Evolutionary conservation across 148 eudicot genomes (phyloP).

Genomic region (Rhododendron griersonianum): DNA sequence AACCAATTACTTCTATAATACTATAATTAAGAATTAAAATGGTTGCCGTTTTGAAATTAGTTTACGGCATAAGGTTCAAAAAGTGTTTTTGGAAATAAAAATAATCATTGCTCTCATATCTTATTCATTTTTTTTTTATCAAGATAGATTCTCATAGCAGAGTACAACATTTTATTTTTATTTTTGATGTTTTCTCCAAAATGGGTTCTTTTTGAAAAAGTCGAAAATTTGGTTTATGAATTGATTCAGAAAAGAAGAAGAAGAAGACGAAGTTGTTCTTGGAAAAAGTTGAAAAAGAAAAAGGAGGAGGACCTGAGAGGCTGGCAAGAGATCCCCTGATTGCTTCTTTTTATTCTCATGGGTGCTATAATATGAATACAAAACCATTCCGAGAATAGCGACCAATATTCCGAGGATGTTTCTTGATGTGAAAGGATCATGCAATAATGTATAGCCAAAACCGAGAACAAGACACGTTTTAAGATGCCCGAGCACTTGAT

Average conservation of each 20-base stretch:
- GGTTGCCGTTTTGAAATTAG: neutral
- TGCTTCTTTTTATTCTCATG: constrained; percentile 62
- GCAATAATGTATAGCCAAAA: constrained; percentile 75
- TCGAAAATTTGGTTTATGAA: no score
- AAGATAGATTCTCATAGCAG: neutral
- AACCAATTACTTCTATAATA: neutral
- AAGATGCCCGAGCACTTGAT: constrained; percentile 86
- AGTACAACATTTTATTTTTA: neutral
- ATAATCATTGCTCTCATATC: neutral
- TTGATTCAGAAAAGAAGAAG: no score
- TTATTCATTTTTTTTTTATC: neutral
- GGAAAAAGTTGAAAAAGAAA: no score
- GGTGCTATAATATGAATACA: constrained; percentile 82
- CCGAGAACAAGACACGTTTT: constrained; percentile 90
- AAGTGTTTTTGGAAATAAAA: neutral
- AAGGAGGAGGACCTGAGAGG: constrained; percentile 41
- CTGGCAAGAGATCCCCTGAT: constrained; percentile 27
- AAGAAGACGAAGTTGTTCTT: no score
- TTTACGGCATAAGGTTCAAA: neutral
- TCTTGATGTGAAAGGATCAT: constrained; percentile 78
- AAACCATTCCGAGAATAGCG: constrained; percentile 82
- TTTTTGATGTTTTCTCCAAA: neutral
- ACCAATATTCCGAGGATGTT: constrained; percentile 71
- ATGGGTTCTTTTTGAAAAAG: no score
- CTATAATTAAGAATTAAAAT: no score